Conservation (phyloP, 2,329 filamentous ascomycete genomes). For the Fusarium tuaranense region DNA sequence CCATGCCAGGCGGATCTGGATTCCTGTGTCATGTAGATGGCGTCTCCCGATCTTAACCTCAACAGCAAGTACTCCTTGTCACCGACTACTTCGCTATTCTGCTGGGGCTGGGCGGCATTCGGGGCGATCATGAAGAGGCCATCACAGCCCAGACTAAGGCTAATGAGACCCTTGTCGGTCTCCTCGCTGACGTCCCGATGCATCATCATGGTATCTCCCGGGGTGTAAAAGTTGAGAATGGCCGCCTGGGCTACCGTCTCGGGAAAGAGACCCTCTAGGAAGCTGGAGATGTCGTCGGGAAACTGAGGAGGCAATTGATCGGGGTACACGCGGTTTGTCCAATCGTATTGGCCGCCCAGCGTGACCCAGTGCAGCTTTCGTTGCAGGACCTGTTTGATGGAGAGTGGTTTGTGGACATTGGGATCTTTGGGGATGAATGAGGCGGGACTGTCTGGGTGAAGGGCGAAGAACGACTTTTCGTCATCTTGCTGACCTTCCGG, state of each 20-base stretch:
- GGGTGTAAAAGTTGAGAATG: constrained; percentile 93
- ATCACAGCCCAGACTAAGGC: constrained; percentile 90
- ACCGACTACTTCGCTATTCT: constrained; percentile 35
- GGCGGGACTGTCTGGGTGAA: constrained; percentile 62
- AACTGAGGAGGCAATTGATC: constrained; percentile 75
- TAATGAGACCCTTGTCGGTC: constrained; percentile 81
- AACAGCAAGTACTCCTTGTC: constrained; percentile 68
- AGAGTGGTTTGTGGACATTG: constrained; percentile 78
- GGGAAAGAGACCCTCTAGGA: constrained; percentile 80
- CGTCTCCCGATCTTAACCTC: constrained; percentile 85
- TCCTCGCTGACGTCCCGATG: constrained; percentile 95
- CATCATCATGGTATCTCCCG: constrained; percentile 90
- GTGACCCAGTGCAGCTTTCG: constrained; percentile 94
- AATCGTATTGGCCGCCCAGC: constrained; percentile 95
- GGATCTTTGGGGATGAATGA: constrained; percentile 77
- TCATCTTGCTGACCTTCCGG: constrained; percentile 41
- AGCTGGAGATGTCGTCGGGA: constrained; percentile 75
- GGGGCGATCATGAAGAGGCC: constrained; percentile 87
- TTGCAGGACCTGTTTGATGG: constrained; percentile 76
- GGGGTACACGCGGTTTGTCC: constrained; percentile 89
- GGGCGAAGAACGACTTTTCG: constrained; percentile 65
- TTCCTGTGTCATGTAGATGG: constrained; percentile 86
- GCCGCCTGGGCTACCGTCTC: constrained; percentile 85
- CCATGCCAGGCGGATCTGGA: constrained; percentile 95
- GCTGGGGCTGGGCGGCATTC: constrained; percentile 49